These are phyloP conservation scores for Tricladium varicosporioides DNA, from an alignment of 2,329 filamentous ascomycete genomes.

Conservation along the genomic window DNA sequence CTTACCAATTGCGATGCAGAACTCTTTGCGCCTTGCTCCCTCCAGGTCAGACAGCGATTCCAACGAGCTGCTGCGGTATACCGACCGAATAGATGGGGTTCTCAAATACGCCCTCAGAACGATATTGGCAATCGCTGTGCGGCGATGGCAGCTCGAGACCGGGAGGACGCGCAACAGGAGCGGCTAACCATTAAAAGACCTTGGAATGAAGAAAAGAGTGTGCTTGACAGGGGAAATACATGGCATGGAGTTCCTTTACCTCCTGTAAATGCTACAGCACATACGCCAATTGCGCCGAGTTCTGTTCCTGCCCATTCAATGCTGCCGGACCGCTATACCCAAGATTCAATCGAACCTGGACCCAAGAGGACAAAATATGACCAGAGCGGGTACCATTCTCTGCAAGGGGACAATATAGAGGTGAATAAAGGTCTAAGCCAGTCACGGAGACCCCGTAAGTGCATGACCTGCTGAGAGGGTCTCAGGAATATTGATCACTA, in stretches of 20 bases:
- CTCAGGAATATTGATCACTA: slow-evolving; percentile 12
- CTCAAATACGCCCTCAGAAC: slow-evolving; percentile 21
- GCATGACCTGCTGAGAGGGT: background rate
- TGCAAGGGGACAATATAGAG: slow-evolving; percentile 15
- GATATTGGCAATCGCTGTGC: slow-evolving; percentile 26
- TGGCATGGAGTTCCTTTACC: slow-evolving; percentile 26
- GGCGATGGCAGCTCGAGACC: slow-evolving; percentile 32
- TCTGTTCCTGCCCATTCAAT: background rate
- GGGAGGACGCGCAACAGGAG: slow-evolving; percentile 28
- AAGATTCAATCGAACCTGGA: slow-evolving; percentile 17
- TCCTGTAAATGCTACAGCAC: slow-evolving; percentile 25
- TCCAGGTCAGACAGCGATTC: slow-evolving; percentile 1
- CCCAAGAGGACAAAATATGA: slow-evolving; percentile 26
- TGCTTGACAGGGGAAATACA: slow-evolving; percentile 12
- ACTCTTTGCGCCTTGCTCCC: slow-evolving; percentile 4
- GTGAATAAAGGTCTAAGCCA: slow-evolving; percentile 19
- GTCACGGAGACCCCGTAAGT: no score
- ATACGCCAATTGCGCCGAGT: slow-evolving; percentile 11
- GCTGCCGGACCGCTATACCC: slow-evolving; percentile 13
- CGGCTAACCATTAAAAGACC: slow-evolving; percentile 29
- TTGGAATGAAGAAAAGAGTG: slow-evolving; percentile 27
- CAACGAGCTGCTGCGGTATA: slow-evolving; percentile 2
- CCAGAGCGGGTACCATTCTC: slow-evolving; percentile 20
- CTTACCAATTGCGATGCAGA: slow-evolving; percentile 16
- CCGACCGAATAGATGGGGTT: slow-evolving; percentile 37